Evolutionary conservation across 2,329 filamentous ascomycete species (phyloP).

Genomic region (Aspergillus quadricinctus): DNA sequence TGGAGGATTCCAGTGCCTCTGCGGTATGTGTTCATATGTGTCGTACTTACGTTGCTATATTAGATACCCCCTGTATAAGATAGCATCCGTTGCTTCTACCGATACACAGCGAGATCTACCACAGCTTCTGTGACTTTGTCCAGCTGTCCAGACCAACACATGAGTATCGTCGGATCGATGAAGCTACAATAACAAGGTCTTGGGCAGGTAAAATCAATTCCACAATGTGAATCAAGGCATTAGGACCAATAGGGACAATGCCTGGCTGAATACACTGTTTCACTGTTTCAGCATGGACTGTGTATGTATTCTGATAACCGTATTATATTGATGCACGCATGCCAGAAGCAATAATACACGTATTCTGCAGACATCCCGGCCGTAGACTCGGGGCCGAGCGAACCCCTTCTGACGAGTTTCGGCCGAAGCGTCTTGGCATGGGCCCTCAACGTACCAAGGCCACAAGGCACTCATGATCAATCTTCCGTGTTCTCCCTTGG

Average conservation of each 20-base stretch:
- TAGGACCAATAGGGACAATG: neutral
- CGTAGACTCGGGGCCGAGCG: slow-evolving; percentile 9
- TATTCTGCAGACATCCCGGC: neutral
- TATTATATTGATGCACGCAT: neutral
- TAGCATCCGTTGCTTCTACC: neutral
- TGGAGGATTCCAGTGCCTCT: too few species aligned
- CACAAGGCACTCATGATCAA: too few species aligned
- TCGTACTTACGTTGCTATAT: neutral
- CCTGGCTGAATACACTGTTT: neutral
- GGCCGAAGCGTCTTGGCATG: slow-evolving; percentile 8
- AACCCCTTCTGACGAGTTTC: slow-evolving; percentile 1
- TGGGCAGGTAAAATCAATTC: slow-evolving; percentile 10
- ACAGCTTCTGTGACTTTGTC: neutral
- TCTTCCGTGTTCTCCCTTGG: slow-evolving; percentile 2
- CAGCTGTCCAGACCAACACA: neutral
- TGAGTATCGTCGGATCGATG: neutral
- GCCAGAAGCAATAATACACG: neutral
- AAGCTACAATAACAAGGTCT: neutral
- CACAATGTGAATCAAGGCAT: neutral
- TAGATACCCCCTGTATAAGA: neutral
- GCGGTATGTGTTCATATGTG: too few species aligned
- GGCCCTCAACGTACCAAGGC: too few species aligned
- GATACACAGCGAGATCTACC: neutral
- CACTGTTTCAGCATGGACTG: too few species aligned
- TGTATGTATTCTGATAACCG: neutral